Conservation (phyloP, 2,329 filamentous ascomycete species). For the Fusarium nanum region DNA sequence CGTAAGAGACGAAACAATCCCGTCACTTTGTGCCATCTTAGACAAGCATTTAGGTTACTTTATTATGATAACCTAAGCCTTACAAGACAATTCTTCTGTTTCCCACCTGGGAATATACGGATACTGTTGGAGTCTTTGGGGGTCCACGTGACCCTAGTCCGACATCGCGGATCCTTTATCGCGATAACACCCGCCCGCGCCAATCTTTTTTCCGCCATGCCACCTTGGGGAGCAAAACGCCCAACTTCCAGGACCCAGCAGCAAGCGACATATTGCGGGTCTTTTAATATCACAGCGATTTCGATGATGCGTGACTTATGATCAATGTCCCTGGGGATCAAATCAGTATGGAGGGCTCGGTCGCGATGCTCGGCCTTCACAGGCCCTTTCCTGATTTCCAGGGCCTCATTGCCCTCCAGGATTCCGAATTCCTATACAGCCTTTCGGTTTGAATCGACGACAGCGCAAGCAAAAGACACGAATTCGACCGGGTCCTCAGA, state of each 20-base stretch:
- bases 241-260: constrained; percentile 19
- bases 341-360: constrained; percentile 57
- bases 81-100: too few species aligned
- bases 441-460: constrained; percentile 39
- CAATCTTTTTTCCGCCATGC: constrained; percentile 37
- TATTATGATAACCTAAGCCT: too few species aligned
- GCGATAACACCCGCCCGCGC: constrained; percentile 36
- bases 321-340: constrained; percentile 61
- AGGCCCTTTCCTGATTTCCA: constrained; percentile 39
- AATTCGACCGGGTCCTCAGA: not conserved
- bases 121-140: not conserved
- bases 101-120: too few species aligned
- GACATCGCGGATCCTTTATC: constrained; percentile 30
- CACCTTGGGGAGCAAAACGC: constrained; percentile 4
- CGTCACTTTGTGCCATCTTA: too few species aligned
- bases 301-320: constrained; percentile 55
- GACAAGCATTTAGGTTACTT: too few species aligned
- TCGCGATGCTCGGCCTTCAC: constrained; percentile 48
- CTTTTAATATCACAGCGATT: constrained; percentile 6
- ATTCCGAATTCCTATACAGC: constrained; percentile 22
- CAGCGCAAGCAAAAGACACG: constrained; percentile 8
- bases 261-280: constrained; percentile 21
- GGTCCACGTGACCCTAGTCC: constrained; percentile 28
- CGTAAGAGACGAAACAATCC: too few species aligned
- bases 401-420: constrained; percentile 34